A percentile compares a stretch with the other conserved stretches of the same genome.
Conservation (phyloP, 108 stramenopile species). For the Stephanodiscus minutulus region DNA sequence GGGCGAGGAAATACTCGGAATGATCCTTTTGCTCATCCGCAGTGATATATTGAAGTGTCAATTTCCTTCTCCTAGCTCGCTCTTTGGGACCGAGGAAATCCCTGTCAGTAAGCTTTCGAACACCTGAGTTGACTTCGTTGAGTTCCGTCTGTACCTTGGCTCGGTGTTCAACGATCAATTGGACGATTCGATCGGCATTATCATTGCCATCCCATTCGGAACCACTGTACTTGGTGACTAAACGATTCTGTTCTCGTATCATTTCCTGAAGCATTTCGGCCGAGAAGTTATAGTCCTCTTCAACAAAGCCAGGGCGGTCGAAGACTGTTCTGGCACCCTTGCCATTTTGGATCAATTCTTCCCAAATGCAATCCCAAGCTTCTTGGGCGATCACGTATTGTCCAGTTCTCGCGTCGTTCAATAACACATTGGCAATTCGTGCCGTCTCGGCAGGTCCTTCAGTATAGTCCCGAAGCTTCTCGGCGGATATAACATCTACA, state of each 20-base stretch:
- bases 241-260: conserved; percentile 21
- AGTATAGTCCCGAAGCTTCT: conserved; percentile 12
- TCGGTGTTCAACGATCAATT: conserved; percentile 24
- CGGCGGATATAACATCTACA: conserved; percentile 44
- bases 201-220: conserved; percentile 23
- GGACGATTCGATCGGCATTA: conserved; percentile 30
- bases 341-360: conserved; percentile 4
- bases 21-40: background rate
- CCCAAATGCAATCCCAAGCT: conserved; percentile 23
- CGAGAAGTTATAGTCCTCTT: conserved; percentile 10
- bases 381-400: conserved; percentile 6
- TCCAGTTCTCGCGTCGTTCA: background rate
- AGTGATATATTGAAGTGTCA: background rate
- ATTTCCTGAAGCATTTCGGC: conserved; percentile 29
- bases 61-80: background rate
- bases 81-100: conserved; percentile 40
- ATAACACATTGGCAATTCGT: conserved; percentile 1
- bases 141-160: conserved; percentile 22
- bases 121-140: conserved; percentile 26
- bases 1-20: background rate
- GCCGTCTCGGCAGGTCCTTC: conserved; percentile 18
- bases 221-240: conserved; percentile 33
- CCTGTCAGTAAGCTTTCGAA: conserved; percentile 17
- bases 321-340: conserved; percentile 10
- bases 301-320: conserved; percentile 1